Conservation (phyloP, 2,329 filamentous ascomycete genomes). For the Leptographium galeiforme region DNA sequence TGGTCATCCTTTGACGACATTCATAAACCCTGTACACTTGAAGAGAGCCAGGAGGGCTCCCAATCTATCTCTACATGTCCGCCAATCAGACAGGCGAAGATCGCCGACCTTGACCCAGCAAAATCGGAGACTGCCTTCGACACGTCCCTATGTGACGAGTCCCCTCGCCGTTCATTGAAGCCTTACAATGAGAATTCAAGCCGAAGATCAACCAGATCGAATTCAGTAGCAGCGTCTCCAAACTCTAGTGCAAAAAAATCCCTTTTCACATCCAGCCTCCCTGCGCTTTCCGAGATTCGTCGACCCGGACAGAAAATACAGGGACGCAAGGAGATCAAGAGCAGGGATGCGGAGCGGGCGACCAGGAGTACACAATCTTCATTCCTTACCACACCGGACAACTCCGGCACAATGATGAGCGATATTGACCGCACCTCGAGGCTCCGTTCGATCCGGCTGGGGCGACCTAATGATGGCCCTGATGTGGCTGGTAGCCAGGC, state of each 20-base stretch:
- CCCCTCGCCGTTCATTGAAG: slow-evolving; percentile 14
- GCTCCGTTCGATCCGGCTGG: slow-evolving; percentile 26
- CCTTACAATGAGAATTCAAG: slow-evolving; percentile 15
- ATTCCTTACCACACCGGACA: slow-evolving; percentile 43
- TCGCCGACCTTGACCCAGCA: slow-evolving; percentile 9
- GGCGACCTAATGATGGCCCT: slow-evolving; percentile 29
- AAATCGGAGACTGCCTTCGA: slow-evolving; percentile 21
- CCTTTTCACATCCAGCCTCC: slow-evolving; percentile 17
- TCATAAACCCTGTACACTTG: slow-evolving; percentile 1
- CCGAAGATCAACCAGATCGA: slow-evolving; percentile 20
- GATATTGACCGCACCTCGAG: slow-evolving; percentile 23
- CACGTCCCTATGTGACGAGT: slow-evolving; percentile 16
- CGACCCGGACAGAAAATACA: slow-evolving; percentile 17
- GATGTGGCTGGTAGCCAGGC: slow-evolving; percentile 29
- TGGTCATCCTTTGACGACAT: slow-evolving; percentile 14
- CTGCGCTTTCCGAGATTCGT: slow-evolving; percentile 22
- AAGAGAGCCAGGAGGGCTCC: slow-evolving; percentile 6
- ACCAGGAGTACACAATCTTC: slow-evolving; percentile 16
- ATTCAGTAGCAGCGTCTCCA: slow-evolving; percentile 21
- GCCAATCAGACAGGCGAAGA: background rate
- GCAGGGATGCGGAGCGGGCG: background rate
- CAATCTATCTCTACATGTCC: background rate
- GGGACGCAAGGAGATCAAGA: background rate
- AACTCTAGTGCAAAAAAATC: slow-evolving; percentile 18
- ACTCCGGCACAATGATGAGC: slow-evolving; percentile 28